These are phyloP conservation scores for Sherardia arvensis DNA, from an alignment of 257 asterid species.

Conservation along the genomic window DNA sequence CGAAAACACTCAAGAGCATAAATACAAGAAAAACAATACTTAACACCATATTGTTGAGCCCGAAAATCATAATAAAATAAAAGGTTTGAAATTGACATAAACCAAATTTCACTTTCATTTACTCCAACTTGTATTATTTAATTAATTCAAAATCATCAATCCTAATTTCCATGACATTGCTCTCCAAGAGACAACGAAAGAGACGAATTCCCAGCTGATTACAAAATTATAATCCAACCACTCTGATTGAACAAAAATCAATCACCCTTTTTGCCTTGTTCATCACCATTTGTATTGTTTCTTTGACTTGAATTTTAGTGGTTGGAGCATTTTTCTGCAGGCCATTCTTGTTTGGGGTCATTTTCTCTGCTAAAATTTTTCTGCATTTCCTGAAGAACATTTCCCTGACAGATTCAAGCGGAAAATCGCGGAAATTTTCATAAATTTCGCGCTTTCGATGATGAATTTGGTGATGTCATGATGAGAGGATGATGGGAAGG, in stretches of 20 bases:
- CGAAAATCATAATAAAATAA: not conserved
- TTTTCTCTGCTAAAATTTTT: not conserved
- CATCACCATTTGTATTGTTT: conserved; percentile 16
- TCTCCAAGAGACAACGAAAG: conserved; percentile 40
- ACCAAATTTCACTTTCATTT: conserved; percentile 3
- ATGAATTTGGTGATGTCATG: conserved; percentile 27
- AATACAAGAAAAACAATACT: not conserved
- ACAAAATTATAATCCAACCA: conserved; percentile 16
- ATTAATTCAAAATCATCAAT: conserved; percentile 16
- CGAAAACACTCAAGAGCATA: not conserved
- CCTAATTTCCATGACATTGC: conserved; percentile 39
- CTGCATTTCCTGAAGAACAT: conserved; percentile 2
- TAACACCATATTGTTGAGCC: not conserved
- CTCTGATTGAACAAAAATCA: conserved; percentile 16
- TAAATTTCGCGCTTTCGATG: not conserved
- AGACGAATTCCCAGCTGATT: conserved; percentile 29
- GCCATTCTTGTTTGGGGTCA: not conserved
- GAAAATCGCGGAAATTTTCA: not conserved
- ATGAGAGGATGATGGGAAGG: conserved; percentile 51
- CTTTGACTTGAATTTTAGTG: conserved; percentile 10
- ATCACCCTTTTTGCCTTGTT: conserved; percentile 12
- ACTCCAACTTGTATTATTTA: conserved; percentile 8
- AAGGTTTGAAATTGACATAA: conserved; percentile 11
- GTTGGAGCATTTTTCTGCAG: conserved; percentile 21
- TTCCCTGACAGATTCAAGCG: not conserved